Conservation (phyloP, 306 rosid genomes). For the Citrullus colocynthis region DNA sequence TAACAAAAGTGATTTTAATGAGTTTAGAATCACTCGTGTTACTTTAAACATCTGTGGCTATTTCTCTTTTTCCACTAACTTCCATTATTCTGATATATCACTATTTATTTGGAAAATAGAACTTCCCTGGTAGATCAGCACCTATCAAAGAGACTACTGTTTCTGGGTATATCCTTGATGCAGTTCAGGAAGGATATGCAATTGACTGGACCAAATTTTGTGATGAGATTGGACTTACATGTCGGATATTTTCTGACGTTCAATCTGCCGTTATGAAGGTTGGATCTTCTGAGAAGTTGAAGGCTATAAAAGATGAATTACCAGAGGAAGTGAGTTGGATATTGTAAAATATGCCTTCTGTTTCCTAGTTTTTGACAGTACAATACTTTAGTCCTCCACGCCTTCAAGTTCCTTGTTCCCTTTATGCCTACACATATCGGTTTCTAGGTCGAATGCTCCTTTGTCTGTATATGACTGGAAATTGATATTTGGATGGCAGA, state of each 20-base stretch:
- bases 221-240: slow-evolving; percentile 40
- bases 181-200: slow-evolving; percentile 58
- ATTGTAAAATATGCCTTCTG: slow-evolving; percentile 4
- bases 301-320: slow-evolving; percentile 75
- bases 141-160: slow-evolving; percentile 81
- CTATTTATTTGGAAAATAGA: slow-evolving; percentile 23
- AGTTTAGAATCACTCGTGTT: not conserved
- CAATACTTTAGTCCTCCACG: not conserved
- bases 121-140: slow-evolving; percentile 57
- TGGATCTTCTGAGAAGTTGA: slow-evolving; percentile 66
- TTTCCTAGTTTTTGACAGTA: not conserved
- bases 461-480: not conserved
- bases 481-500: slow-evolving; percentile 27
- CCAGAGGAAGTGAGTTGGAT: slow-evolving; percentile 59
- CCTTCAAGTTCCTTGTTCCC: not conserved
- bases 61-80: not conserved
- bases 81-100: not conserved
- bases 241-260: slow-evolving; percentile 27
- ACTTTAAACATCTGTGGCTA: not conserved
- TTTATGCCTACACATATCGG: not conserved
- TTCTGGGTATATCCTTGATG: slow-evolving; percentile 52
- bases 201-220: slow-evolving; percentile 65
- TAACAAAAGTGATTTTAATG: too few relatives aligned
- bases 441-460: not conserved
- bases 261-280: slow-evolving; percentile 57